Percentiles rank a stretch among this genome's conserved stretches.
Conservation (phyloP, 768 basidiomycete species). For the Pulveroboletus sp. region DNA sequence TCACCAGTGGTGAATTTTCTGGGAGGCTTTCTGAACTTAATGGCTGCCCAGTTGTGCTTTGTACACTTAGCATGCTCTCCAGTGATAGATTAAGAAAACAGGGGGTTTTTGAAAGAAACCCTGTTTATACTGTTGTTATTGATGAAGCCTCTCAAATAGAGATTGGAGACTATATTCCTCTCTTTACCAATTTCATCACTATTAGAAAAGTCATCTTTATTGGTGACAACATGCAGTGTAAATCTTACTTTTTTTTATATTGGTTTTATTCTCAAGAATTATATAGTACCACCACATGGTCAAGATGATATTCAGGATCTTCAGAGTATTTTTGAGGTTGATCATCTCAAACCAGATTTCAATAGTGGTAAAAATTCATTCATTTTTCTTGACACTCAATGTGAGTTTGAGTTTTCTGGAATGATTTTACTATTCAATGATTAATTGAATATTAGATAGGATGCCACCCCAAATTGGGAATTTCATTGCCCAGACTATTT, state of each 20-base stretch:
- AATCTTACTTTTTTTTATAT: constrained; percentile 25
- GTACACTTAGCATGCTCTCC: constrained; percentile 76
- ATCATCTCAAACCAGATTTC: constrained; percentile 42
- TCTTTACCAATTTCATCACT: constrained; percentile 27
- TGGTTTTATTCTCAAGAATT: constrained; percentile 25
- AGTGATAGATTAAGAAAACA: constrained; percentile 15
- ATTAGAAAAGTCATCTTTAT: constrained; percentile 57
- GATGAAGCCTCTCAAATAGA: constrained; percentile 71
- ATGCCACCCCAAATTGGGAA: constrained; percentile 79
- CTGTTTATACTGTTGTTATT: constrained; percentile 48
- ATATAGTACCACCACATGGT: constrained; percentile 74
- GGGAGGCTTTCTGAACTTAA: constrained; percentile 30
- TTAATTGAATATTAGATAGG: constrained; percentile 48
- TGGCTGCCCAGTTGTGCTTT: constrained; percentile 58
- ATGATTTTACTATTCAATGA: background rate
- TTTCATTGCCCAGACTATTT: constrained; percentile 66
- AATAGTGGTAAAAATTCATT: constrained; percentile 27
- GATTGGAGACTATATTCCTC: constrained; percentile 47
- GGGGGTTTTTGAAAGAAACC: constrained; percentile 25
- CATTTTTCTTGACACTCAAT: constrained; percentile 68
- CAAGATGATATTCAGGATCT: constrained; percentile 61
- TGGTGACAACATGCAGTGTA: constrained; percentile 66
- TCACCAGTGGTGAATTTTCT: constrained; percentile 41
- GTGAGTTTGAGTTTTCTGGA: constrained; percentile 45
- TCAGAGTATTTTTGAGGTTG: constrained; percentile 75